Percentiles rank a stretch among this genome's conserved stretches.
Conservation (phyloP, 768 basidiomycete species). For the Tephrocybe rancida region DNA sequence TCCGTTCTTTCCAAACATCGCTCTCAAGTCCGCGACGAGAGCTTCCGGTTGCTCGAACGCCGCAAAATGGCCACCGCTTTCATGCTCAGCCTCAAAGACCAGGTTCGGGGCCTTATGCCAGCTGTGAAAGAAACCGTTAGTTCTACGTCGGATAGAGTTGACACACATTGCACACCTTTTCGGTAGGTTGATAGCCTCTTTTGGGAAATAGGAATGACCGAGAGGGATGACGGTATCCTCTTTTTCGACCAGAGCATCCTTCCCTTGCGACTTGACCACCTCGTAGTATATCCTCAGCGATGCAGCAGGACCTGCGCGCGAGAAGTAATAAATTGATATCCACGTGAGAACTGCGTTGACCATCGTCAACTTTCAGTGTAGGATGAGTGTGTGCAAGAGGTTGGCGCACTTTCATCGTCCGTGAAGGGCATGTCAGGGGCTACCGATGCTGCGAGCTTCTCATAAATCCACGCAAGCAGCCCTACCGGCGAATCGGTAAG, state of each 20-base stretch:
- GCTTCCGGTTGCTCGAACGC: slow-evolving; percentile 40
- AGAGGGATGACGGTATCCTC: slow-evolving; percentile 37
- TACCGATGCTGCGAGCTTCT: slow-evolving; percentile 48
- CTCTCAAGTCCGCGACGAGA: slow-evolving; percentile 42
- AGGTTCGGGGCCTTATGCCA: slow-evolving; percentile 20
- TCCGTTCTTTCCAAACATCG: slow-evolving; percentile 46
- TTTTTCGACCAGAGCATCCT: slow-evolving; percentile 3
- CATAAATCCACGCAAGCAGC: slow-evolving; percentile 55
- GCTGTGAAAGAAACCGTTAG: no score
- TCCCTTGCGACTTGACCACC: slow-evolving; percentile 17
- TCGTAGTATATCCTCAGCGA: slow-evolving; percentile 63
- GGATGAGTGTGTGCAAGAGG: neutral
- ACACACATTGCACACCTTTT: slow-evolving; percentile 17
- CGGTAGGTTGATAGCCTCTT: slow-evolving; percentile 35
- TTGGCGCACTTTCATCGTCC: slow-evolving; percentile 49
- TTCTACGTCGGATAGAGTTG: neutral
- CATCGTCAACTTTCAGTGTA: neutral
- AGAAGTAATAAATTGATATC: slow-evolving; percentile 64
- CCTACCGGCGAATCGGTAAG: slow-evolving; percentile 62
- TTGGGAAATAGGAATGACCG: slow-evolving; percentile 51
- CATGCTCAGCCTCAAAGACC: slow-evolving; percentile 34
- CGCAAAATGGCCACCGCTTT: slow-evolving; percentile 49
- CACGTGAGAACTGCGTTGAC: slow-evolving; percentile 52
- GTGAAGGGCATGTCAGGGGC: slow-evolving; percentile 48
- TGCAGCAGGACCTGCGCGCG: slow-evolving; percentile 57